phyloP scores from a whole-genome alignment of 2,329 filamentous ascomycete genomes.

The Paracorniculantispora psalliotae region DNA sequence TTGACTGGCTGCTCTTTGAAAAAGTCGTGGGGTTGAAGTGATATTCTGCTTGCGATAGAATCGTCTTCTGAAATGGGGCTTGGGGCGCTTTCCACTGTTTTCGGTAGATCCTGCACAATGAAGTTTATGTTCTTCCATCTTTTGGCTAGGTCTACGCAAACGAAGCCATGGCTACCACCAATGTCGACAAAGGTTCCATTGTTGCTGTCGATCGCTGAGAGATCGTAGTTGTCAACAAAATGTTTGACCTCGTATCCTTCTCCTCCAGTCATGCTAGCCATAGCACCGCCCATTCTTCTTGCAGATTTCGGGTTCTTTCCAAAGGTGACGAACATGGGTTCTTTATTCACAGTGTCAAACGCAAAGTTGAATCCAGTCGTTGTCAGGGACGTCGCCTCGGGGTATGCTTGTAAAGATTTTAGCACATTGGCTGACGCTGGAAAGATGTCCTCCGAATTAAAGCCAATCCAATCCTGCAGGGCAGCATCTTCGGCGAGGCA shows the following conservation, averaged over 20 bases:
- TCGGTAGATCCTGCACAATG: conserved; percentile 50
- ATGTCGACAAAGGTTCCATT: conserved; percentile 52
- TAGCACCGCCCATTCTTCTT: conserved; percentile 49
- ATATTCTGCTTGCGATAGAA: conserved; percentile 35
- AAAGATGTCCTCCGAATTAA: conserved; percentile 50
- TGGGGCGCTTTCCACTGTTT: conserved; percentile 43
- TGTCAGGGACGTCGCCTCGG: conserved; percentile 43
- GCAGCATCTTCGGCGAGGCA: conserved; percentile 43
- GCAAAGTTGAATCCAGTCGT: conserved; percentile 48
- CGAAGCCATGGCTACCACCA: conserved; percentile 54
- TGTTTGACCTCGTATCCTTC: conserved; percentile 52
- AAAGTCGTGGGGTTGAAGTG: conserved; percentile 50
- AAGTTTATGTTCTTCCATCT: conserved; percentile 47
- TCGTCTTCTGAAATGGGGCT: conserved; percentile 35
- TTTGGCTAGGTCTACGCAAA: conserved; percentile 49
- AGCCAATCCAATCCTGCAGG: conserved; percentile 50
- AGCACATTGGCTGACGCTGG: conserved; percentile 44
- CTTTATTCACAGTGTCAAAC: conserved; percentile 44
- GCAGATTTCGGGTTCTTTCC: conserved; percentile 43
- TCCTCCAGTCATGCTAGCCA: conserved; percentile 49
- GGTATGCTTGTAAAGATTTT: conserved; percentile 38
- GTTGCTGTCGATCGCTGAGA: conserved; percentile 39
- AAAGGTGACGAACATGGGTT: conserved; percentile 51
- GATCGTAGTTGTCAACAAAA: conserved; percentile 50
- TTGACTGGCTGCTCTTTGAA: conserved; percentile 50